Evolutionary conservation across 305 asterid species (phyloP), one percentile per base, ranked within the genome.

Genomic region (Solanum chacoense): DNA sequence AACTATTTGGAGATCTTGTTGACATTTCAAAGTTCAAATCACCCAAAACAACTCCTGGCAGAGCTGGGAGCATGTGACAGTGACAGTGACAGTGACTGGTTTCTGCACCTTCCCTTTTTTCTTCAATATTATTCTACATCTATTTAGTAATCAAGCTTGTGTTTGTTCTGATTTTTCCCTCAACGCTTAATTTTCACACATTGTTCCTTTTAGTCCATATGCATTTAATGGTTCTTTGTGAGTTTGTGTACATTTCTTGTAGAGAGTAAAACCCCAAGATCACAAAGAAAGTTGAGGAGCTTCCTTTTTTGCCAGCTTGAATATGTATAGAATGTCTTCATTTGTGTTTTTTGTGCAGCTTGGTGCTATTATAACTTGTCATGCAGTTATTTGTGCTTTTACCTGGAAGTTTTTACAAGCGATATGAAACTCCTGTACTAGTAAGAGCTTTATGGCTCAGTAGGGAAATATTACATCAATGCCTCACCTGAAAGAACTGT

Each of bases 1-100:
- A 96, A 92, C 93, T 32, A 38, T 97, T 97, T 83, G 99, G 99
- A 79, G 99, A 38, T 92, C 98, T 97, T 29, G 98, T 97, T 36
- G 99, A 96, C 91, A 91, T 97, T 24, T 90, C 96, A 42, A 95
- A 96, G 89, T 96, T 96, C 91, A 97, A 95, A 90, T 91, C 95
- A 3, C 90, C 93, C n/a, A 95, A 94, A 89, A 69, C 92, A 14
- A 89, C 93, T 24, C 92, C 94, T 72, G 94, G 95, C 86, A 92
- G 94, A 91, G 93, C 97, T 77, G 96, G 95, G 91, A 94, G 97
- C 93, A 93, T 91, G 34, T 32, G 34, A 32, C 5, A 31, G 29
- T 28, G 29, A 28, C 29, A 28, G 97, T 94, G 97, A 95, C 65
- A 78, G 32, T 55, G 90, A 65, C 88, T 85, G 89, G 89, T 89